Conservation (phyloP, 2,329 filamentous ascomycete species). For the Decorospora gaudefroyi region DNA sequence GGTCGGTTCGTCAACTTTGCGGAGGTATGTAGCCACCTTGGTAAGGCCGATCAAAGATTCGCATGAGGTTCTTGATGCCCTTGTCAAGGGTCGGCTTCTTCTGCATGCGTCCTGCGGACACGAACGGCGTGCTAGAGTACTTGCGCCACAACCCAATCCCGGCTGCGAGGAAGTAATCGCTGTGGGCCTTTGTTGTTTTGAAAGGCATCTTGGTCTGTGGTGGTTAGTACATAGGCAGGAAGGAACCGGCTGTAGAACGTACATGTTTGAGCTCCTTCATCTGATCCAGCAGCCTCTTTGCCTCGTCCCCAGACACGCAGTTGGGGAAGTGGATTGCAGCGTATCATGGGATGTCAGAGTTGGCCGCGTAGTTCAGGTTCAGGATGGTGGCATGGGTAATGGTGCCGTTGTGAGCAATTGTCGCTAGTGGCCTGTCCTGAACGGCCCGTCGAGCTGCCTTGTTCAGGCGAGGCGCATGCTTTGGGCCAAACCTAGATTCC, state of each 20-base stretch:
- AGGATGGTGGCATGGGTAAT: not conserved
- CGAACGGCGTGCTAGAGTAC: not conserved
- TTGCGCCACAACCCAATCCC: conserved; percentile 16
- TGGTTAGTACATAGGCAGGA: not conserved
- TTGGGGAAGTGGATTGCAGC: conserved; percentile 2
- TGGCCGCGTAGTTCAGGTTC: not conserved
- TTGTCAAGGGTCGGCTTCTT: not conserved
- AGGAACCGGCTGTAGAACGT: not conserved
- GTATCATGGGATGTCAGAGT: conserved; percentile 1
- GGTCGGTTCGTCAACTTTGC: not conserved
- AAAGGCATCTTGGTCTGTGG: not conserved
- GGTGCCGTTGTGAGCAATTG: not conserved
- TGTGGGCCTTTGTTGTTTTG: not conserved
- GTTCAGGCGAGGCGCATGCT: too few relatives aligned
- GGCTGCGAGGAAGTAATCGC: conserved; percentile 13
- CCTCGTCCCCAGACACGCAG: not conserved
- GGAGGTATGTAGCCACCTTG: not conserved
- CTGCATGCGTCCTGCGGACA: not conserved
- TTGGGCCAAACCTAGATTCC: too few relatives aligned
- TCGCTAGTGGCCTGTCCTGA: not conserved
- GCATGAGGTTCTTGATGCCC: not conserved
- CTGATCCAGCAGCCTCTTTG: not conserved
- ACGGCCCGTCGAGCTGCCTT: not conserved
- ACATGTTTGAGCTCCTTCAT: not conserved
- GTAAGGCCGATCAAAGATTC: not conserved